These are phyloP conservation scores for Syzygium grande DNA, from an alignment of 345 rosid species.

Conservation along the genomic window DNA sequence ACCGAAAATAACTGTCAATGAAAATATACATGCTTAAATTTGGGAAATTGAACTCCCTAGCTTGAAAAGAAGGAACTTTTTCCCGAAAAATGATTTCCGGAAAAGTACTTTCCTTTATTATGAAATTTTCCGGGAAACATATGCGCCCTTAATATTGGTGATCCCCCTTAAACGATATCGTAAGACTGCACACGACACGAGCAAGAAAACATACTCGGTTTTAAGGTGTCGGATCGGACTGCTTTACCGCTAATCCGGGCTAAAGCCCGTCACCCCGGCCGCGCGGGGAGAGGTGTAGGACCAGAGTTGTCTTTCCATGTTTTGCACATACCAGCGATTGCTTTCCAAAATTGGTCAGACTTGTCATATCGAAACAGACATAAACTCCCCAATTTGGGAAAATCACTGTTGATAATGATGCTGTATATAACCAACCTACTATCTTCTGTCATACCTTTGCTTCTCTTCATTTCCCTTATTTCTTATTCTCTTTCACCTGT, in stretches of 20 bases:
- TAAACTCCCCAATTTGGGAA: not conserved
- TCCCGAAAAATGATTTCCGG: too few species aligned
- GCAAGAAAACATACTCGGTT: not conserved
- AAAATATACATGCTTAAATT: too few species aligned
- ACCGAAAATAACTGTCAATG: too few species aligned
- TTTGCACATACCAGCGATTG: not conserved
- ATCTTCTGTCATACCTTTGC: not conserved
- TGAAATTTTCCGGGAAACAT: too few species aligned
- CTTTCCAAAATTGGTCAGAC: not conserved
- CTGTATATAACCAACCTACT: not conserved
- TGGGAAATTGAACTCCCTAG: too few species aligned
- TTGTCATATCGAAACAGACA: not conserved
- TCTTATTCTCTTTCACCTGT: not conserved
- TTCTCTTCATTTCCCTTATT: not conserved
- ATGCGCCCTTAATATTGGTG: not conserved
- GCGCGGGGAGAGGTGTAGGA: too few species aligned
- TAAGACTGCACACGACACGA: not conserved
- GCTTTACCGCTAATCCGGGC: not conserved
- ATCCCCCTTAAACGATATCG: not conserved
- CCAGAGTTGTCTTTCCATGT: too few species aligned
- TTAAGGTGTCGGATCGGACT: not conserved
- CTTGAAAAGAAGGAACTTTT: too few species aligned
- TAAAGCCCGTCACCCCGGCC: not conserved
- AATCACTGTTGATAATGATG: not conserved
- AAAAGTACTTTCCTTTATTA: too few species aligned